Evolutionary conservation across 2,329 filamentous ascomycete genomes (phyloP), one percentile per base, ranked within the genome.

Genomic region (Aspergillus jensenii): DNA sequence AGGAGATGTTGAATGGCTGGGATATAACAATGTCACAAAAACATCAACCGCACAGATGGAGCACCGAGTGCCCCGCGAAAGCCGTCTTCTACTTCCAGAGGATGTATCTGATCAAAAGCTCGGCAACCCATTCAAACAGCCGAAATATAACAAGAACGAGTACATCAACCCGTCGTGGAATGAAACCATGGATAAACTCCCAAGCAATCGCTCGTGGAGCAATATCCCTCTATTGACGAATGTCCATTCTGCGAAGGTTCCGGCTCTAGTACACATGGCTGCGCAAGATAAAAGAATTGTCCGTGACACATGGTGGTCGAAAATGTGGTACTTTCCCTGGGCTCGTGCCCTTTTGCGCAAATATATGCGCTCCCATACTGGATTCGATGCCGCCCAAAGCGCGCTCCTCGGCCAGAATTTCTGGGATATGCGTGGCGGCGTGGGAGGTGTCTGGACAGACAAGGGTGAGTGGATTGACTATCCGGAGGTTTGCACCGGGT

Each of bases 361-460:
- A 58, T 79, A 79, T 62, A 74, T 82, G 61, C 79, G 80, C 52
- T 73, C 69, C 12, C 69, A 77, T 1, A 77, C 76, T 43, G 77
- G 76, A 0, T 62, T 77, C 1, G 68, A 74, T 31, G 76, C 77
- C 0, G 77, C 78, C 14, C 75, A 79, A 55, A 74, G 74, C 9
- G 75, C 77, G 0, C 71, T 78, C 6, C 71, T 78, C 0, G 81
- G 79, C 12, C 75, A 80, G 50, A 71, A 74, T 1, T 75, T 74
- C 68, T 81, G 80, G 79, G 79, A 84, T 62, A 67, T 73, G 54
- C 76, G 81, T 14, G 82, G 81, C 9, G 82, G 82, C 0, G 75
- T 74, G n/a, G 81, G 82, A 3, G 82, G 82, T 7, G 68, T 83
- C 3, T 85, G 82, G 82, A 82, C 81, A 0, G 78, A 76, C 12